A percentile compares a stretch with the other conserved stretches of the same genome.
These are phyloP conservation scores for Alternaria infectoria DNA, from an alignment of 2,329 filamentous ascomycete species.

Conservation along the genomic window DNA sequence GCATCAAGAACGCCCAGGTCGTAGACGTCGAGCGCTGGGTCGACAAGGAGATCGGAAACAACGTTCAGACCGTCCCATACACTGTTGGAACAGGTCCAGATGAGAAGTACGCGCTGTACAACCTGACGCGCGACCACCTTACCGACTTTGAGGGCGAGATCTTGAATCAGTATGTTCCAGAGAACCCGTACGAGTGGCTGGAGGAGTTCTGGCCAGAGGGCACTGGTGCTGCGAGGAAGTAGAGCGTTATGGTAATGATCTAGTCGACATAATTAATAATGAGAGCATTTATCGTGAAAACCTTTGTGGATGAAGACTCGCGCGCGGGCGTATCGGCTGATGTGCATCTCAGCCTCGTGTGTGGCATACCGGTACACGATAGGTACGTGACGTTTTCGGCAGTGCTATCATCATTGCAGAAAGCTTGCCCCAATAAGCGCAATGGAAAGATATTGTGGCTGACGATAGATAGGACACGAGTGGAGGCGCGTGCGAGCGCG, in stretches of 20 bases:
- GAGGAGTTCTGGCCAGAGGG: conserved; percentile 26
- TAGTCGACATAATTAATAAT: not conserved
- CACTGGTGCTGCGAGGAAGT: not conserved
- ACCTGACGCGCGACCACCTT: conserved; percentile 29
- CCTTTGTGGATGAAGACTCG: not conserved
- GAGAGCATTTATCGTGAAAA: not conserved
- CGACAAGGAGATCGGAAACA: conserved; percentile 36
- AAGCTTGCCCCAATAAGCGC: not conserved
- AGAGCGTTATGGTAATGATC: not conserved
- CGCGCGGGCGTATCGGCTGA: not conserved
- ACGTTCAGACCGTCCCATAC: conserved; percentile 34
- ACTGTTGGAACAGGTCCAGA: conserved; percentile 33
- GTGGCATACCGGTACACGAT: not conserved
- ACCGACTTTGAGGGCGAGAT: conserved; percentile 29
- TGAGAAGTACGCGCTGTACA: conserved; percentile 36
- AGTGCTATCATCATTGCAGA: not conserved
- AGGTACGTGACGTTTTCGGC: not conserved
- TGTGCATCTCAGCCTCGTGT: not conserved
- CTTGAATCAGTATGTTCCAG: conserved; percentile 24
- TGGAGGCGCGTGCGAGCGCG: not conserved
- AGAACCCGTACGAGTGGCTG: conserved; percentile 31
- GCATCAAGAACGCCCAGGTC: conserved; percentile 30
- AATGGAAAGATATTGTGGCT: not conserved
- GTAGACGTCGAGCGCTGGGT: conserved; percentile 27
- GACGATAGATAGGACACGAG: not conserved